Evolutionary conservation across 2,329 filamentous ascomycete genomes (phyloP).

Genomic region (Amphichorda felina): DNA sequence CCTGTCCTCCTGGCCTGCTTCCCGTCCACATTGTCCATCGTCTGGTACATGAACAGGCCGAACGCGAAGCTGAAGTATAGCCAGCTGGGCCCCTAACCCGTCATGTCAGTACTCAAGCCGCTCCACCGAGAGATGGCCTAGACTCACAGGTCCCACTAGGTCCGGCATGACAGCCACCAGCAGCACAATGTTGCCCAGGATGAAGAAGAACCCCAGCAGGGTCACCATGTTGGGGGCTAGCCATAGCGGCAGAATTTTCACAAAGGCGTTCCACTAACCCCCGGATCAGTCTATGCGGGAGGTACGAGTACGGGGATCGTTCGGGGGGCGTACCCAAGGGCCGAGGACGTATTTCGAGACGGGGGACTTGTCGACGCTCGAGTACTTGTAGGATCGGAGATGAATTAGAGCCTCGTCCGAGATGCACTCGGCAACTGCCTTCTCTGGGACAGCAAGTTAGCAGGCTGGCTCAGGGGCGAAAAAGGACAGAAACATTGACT

Average conservation of each 20-base stretch:
- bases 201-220: conserved; percentile 87
- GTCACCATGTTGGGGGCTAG: conserved; percentile 97
- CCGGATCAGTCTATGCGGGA: conserved; percentile 4
- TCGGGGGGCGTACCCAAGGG: conserved; percentile 65
- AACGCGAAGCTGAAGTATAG: conserved; percentile 92
- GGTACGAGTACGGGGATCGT: no score
- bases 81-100: conserved; percentile 66
- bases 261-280: conserved; percentile 96
- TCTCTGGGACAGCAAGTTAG: conserved; percentile 16
- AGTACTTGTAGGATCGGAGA: conserved; percentile 95
- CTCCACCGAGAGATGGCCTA: no score
- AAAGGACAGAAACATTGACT: no score
- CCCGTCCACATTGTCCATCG: conserved; percentile 97
- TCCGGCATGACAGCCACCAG: conserved; percentile 78
- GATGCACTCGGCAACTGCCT: conserved; percentile 58
- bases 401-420: conserved; percentile 86
- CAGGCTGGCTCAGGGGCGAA: not conserved
- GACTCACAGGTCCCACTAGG: conserved; percentile 71
- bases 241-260: conserved; percentile 88
- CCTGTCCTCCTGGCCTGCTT: conserved; percentile 94
- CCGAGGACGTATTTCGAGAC: conserved; percentile 88
- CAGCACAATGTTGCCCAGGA: conserved; percentile 67
- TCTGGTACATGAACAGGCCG: conserved; percentile 97
- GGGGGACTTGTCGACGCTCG: conserved; percentile 88
- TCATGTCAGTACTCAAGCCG: conserved; percentile 6